Conservation (phyloP, 768 basidiomycete genomes). For the Lactifluus echinatus region DNA sequence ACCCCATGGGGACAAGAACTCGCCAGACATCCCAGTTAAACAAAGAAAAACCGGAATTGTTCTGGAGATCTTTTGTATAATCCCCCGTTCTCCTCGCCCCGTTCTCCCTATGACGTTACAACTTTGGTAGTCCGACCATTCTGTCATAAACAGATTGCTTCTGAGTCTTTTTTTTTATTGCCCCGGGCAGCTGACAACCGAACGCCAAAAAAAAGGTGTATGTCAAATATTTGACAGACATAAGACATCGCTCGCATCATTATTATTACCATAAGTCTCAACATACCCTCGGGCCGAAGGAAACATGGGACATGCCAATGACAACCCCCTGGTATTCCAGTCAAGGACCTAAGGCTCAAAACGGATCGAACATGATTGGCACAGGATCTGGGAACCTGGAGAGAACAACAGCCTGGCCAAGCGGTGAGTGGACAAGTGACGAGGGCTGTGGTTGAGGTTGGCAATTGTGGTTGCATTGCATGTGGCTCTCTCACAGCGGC, state of each 20-base stretch:
- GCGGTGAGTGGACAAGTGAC: background rate
- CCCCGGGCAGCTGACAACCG: background rate
- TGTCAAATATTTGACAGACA: background rate
- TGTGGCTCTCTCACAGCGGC: background rate
- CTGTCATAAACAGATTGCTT: background rate
- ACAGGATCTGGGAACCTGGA: background rate
- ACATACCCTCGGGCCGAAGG: background rate
- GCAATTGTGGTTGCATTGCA: background rate
- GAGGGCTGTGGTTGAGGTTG: background rate
- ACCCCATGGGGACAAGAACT: background rate
- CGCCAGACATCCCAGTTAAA: background rate
- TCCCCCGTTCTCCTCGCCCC: background rate
- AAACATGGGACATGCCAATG: background rate
- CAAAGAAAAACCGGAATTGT: background rate
- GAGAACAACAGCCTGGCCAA: background rate
- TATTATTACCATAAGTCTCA: too few relatives aligned
- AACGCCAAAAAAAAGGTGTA: background rate
- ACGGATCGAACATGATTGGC: too few relatives aligned
- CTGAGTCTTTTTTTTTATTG: background rate
- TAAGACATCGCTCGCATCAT: background rate
- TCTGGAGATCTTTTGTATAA: background rate
- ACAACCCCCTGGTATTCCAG: background rate
- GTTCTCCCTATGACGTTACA: background rate
- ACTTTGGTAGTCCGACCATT: background rate
- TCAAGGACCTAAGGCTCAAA: too few relatives aligned